These are phyloP conservation scores for Mycena albidolilacea DNA, from an alignment of 768 basidiomycete species.

Conservation along the genomic window DNA sequence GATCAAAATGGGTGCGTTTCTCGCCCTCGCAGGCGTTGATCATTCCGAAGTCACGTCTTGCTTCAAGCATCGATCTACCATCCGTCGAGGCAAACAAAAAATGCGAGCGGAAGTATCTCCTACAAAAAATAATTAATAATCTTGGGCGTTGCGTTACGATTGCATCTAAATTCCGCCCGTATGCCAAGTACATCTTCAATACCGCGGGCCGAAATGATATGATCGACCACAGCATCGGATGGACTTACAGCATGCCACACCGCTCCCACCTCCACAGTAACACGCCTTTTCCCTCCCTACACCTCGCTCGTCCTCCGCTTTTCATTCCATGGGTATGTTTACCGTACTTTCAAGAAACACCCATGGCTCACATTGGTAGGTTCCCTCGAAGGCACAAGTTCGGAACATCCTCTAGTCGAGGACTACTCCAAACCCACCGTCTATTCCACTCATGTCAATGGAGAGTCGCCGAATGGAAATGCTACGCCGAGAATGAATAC, in stretches of 20 bases:
- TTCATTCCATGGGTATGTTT: constrained; percentile 34
- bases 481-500: constrained; percentile 16
- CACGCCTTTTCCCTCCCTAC: not conserved
- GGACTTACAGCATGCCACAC: not conserved
- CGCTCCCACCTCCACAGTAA: not conserved
- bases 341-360: constrained; percentile 14
- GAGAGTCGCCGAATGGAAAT: constrained; percentile 22
- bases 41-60: not conserved
- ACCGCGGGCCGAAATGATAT: not conserved
- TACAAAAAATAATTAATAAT: no score
- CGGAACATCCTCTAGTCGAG: constrained; percentile 30
- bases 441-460: not conserved
- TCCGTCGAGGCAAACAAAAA: not conserved
- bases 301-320: not conserved
- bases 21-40: not conserved
- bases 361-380: constrained; percentile 4
- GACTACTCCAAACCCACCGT: not conserved
- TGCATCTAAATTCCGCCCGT: not conserved
- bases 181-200: not conserved
- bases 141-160: no score
- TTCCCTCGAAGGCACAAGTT: constrained; percentile 24
- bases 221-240: not conserved
- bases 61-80: not conserved
- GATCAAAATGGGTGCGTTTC: not conserved
- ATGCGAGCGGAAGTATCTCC: not conserved